Percentiles rank a stretch among this genome's conserved stretches.
Conservation (phyloP, 164 flowering plant genomes). For the Tetrastigma voinierianum region DNA sequence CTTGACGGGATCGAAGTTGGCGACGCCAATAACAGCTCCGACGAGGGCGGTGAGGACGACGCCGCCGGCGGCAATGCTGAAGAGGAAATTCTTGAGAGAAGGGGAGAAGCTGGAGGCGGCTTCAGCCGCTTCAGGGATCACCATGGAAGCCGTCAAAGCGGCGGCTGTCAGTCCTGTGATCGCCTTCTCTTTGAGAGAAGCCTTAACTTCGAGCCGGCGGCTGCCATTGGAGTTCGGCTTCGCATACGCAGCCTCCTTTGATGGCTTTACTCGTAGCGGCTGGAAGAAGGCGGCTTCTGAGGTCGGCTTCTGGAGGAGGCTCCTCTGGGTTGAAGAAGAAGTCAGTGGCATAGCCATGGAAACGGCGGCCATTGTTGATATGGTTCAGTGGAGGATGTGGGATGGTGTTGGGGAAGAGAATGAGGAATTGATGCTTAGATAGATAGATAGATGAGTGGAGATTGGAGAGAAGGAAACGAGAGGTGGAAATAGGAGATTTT, state of each 20-base stretch:
- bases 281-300: slow-evolving; percentile 25
- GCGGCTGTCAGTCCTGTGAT: slow-evolving; percentile 38
- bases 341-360: slow-evolving; percentile 32
- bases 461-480: slow-evolving; percentile 15
- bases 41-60: slow-evolving; percentile 33
- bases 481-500: slow-evolving; percentile 27
- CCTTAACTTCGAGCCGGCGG: slow-evolving; percentile 24
- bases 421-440: not conserved
- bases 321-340: slow-evolving; percentile 14
- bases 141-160: slow-evolving; percentile 37
- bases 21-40: slow-evolving; percentile 48
- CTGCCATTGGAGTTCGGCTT: slow-evolving; percentile 4
- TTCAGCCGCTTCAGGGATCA: slow-evolving; percentile 36
- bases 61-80: slow-evolving; percentile 50
- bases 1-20: slow-evolving; percentile 62
- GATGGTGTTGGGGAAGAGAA: not conserved
- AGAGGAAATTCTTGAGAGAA: slow-evolving; percentile 56
- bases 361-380: slow-evolving; percentile 26
- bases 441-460: slow-evolving; percentile 1
- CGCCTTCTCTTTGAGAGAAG: slow-evolving; percentile 45
- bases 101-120: slow-evolving; percentile 43
- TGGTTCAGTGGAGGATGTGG: not conserved
- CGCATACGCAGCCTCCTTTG: slow-evolving; percentile 9
- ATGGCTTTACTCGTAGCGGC: slow-evolving; percentile 23
- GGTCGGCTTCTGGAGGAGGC: not conserved